phyloP scores from a whole-genome alignment of 1,284 basidiomycete genomes.

The Trichosporon faecale region DNA sequence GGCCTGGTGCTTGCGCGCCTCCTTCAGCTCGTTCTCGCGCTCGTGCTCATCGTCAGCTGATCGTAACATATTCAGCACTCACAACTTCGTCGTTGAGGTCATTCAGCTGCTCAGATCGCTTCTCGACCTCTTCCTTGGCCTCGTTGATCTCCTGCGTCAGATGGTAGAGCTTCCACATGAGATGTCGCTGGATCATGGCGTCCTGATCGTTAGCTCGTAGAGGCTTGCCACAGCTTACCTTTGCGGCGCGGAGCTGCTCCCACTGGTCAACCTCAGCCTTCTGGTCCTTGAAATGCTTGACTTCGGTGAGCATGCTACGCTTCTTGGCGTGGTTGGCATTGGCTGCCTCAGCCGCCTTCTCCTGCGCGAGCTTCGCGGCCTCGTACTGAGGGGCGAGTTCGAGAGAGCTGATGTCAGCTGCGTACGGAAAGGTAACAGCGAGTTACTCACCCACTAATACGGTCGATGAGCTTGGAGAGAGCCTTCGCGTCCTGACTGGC shows the following conservation, averaged over 20 bases:
- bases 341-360: slow-evolving; percentile 86
- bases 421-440: too few relatives aligned
- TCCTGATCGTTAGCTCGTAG: slow-evolving; percentile 58
- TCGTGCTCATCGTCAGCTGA: slow-evolving; percentile 45
- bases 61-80: slow-evolving; percentile 14
- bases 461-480: slow-evolving; percentile 85
- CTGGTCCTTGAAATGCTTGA: slow-evolving; percentile 96
- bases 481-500: slow-evolving; percentile 92
- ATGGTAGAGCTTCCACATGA: slow-evolving; percentile 87
- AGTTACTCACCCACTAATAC: slow-evolving; percentile 72
- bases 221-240: slow-evolving; percentile 54
- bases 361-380: slow-evolving; percentile 77
- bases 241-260: slow-evolving; percentile 70
- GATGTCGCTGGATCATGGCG: slow-evolving; percentile 71
- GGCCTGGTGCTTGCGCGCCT: slow-evolving; percentile 73
- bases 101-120: slow-evolving; percentile 66
- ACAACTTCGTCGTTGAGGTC: slow-evolving; percentile 66
- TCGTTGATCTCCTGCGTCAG: slow-evolving; percentile 75
- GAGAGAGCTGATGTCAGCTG: slow-evolving; percentile 58
- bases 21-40: slow-evolving; percentile 66
- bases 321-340: slow-evolving; percentile 92
- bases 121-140: slow-evolving; percentile 67
- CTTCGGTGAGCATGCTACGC: slow-evolving; percentile 87
- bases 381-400: slow-evolving; percentile 89
- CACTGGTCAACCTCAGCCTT: slow-evolving; percentile 90